Evolutionary conservation across 2,329 filamentous ascomycete species (phyloP).

Genomic region (Venturia oleaginea): DNA sequence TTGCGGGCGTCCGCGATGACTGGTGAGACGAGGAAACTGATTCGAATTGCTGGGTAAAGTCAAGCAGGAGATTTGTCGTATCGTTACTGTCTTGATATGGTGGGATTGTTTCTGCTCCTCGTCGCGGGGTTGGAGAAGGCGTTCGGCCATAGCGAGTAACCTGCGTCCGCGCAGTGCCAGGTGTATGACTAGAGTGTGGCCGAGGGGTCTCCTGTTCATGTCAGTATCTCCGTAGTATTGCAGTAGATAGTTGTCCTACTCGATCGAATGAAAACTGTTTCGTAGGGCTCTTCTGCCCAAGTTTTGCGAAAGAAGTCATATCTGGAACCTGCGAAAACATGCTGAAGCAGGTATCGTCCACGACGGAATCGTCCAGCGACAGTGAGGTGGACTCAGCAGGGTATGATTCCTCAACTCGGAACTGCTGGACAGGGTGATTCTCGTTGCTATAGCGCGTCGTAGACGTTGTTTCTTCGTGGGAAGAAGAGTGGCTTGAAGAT

Average conservation of each 20-base stretch:
- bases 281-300: constrained; percentile 49
- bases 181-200: constrained; percentile 35
- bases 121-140: constrained; percentile 45
- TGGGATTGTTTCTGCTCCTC: constrained; percentile 32
- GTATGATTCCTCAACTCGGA: constrained; percentile 13
- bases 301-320: constrained; percentile 70
- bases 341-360: constrained; percentile 71
- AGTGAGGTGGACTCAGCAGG: constrained; percentile 14
- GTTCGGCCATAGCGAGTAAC: constrained; percentile 29
- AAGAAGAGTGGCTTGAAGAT: neutral
- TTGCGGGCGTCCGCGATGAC: constrained; percentile 2
- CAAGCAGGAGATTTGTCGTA: constrained; percentile 71
- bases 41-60: constrained; percentile 70
- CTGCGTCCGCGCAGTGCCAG: constrained; percentile 39
- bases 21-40: constrained; percentile 24
- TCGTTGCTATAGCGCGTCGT: neutral
- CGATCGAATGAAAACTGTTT: constrained; percentile 26
- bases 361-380: constrained; percentile 27
- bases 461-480: neutral
- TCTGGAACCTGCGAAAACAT: constrained; percentile 84
- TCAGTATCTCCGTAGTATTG: neutral
- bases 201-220: constrained; percentile 25
- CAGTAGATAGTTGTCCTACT: constrained; percentile 16
- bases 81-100: constrained; percentile 39
- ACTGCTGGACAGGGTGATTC: neutral